phyloP scores from a whole-genome alignment of 495 filamentous ascomycete genomes.

The Pseudevernia furfuracea region DNA sequence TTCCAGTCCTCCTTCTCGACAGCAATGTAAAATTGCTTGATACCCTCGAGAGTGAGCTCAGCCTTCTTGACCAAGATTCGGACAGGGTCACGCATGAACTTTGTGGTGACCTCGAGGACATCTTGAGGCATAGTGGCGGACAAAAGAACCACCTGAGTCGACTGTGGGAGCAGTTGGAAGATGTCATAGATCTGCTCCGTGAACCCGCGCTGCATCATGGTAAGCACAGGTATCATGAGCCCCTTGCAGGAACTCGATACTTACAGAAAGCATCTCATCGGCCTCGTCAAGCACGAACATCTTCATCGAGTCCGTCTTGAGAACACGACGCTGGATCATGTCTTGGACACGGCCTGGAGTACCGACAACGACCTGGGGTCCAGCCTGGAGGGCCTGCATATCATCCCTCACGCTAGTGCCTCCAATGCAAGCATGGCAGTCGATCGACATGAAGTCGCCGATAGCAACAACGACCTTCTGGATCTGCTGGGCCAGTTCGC shows the following conservation, averaged over 20 bases:
- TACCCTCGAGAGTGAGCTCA: constrained; percentile 96
- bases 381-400: constrained; percentile 91
- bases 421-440: constrained; percentile 99
- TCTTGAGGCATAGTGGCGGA: constrained; percentile 98
- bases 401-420: constrained; percentile 97
- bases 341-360: constrained; percentile 96
- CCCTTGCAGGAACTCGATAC: constrained; percentile 28
- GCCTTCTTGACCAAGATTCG: constrained; percentile 99
- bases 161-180: constrained; percentile 94
- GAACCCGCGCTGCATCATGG: constrained; percentile 69
- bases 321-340: constrained; percentile 95
- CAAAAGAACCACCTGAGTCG: constrained; percentile 94
- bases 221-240: constrained; percentile 2
- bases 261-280: constrained; percentile 94
- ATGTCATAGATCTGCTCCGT: constrained; percentile 99
- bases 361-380: constrained; percentile 92
- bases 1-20: constrained; percentile 99
- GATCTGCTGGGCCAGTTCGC: constrained; percentile 96
- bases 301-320: constrained; percentile 95
- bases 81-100: constrained; percentile 99
- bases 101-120: constrained; percentile 97
- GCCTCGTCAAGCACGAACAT: constrained; percentile 99
- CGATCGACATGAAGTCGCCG: constrained; percentile 98
- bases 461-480: constrained; percentile 98
- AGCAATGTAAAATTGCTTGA: constrained; percentile 99